A percentile compares a stretch with the other conserved stretches of the same genome.
Conservation (phyloP, 2,329 filamentous ascomycete genomes). For the Aspergillus quadricinctus region DNA sequence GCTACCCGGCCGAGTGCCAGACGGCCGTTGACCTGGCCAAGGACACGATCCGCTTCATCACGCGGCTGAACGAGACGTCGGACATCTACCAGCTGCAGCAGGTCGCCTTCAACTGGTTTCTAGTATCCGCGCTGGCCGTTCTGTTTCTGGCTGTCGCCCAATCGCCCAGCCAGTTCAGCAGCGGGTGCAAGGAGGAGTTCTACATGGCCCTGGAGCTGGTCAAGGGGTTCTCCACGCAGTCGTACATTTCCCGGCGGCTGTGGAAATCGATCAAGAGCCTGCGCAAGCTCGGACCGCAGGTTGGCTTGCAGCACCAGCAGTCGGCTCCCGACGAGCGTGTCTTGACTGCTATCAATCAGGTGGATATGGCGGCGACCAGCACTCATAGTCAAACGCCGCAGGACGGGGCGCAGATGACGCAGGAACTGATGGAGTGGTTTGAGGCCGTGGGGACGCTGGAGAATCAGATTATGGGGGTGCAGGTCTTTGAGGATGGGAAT, state of each 20-base stretch:
- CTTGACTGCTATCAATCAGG: not conserved
- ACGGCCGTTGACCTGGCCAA: slow-evolving; percentile 61
- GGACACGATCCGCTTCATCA: slow-evolving; percentile 59
- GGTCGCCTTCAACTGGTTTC: slow-evolving; percentile 62
- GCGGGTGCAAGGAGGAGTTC: slow-evolving; percentile 57
- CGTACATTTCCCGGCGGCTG: slow-evolving; percentile 56
- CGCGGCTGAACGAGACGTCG: slow-evolving; percentile 55
- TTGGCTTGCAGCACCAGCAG: slow-evolving; percentile 49
- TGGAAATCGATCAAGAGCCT: slow-evolving; percentile 61
- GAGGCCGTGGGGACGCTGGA: slow-evolving; percentile 56
- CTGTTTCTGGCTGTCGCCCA: slow-evolving; percentile 61
- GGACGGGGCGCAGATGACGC: slow-evolving; percentile 54
- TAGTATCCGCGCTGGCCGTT: slow-evolving; percentile 59
- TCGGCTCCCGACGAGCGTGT: not conserved
- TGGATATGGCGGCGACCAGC: slow-evolving; percentile 38
- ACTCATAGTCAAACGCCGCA: slow-evolving; percentile 38
- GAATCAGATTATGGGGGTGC: slow-evolving; percentile 35
- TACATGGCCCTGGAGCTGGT: slow-evolving; percentile 62
- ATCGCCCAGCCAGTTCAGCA: slow-evolving; percentile 55
- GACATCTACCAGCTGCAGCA: slow-evolving; percentile 61
- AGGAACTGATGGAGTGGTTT: slow-evolving; percentile 59
- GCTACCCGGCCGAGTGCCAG: slow-evolving; percentile 67
- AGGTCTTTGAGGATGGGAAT: slow-evolving; percentile 15
- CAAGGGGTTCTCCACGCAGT: slow-evolving; percentile 56
- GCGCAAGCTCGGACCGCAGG: slow-evolving; percentile 56